phyloP scores from a whole-genome alignment of 495 filamentous ascomycete species.

The Penicillium malachiteum region DNA sequence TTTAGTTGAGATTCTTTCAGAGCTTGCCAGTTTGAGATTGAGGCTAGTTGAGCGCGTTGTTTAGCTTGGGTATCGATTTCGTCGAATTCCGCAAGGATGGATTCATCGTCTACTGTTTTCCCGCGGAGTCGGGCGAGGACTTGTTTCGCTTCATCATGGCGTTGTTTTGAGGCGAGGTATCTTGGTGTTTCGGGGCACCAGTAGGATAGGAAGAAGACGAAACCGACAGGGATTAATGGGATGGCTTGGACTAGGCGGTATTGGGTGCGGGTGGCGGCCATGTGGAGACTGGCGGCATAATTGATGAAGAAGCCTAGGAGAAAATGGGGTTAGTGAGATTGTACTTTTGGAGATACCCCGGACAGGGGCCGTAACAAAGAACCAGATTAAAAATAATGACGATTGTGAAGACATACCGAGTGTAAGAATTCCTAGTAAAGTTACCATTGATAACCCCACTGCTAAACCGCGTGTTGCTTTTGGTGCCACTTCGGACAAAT shows the following conservation, averaged over 20 bases:
- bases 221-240: conserved; percentile 40
- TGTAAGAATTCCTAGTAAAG: conserved; percentile 37
- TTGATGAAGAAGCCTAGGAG: conserved; percentile 47
- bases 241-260: conserved; percentile 47
- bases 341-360: no score
- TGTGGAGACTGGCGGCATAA: conserved; percentile 42
- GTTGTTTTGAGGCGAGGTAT: conserved; percentile 40
- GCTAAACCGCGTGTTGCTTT: conserved; percentile 47
- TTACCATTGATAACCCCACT: conserved; percentile 52
- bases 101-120: conserved; percentile 25
- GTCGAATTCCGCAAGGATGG: conserved; percentile 36
- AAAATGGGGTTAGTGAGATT: not conserved
- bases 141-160: conserved; percentile 30
- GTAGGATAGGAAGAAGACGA: conserved; percentile 37
- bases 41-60: conserved; percentile 26
- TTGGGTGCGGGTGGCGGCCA: conserved; percentile 38
- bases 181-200: conserved; percentile 42
- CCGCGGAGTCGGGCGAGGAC: conserved; percentile 44
- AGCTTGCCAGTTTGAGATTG: conserved; percentile 38
- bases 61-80: conserved; percentile 34
- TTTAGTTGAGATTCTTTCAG: conserved; percentile 43
- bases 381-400: not conserved
- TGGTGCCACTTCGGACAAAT: conserved; percentile 53
- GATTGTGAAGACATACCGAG: conserved; percentile 32
- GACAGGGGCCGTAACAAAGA: no score